phyloP scores from a whole-genome alignment of 2,329 filamentous ascomycete genomes.

The Apiospora pterosperma region DNA sequence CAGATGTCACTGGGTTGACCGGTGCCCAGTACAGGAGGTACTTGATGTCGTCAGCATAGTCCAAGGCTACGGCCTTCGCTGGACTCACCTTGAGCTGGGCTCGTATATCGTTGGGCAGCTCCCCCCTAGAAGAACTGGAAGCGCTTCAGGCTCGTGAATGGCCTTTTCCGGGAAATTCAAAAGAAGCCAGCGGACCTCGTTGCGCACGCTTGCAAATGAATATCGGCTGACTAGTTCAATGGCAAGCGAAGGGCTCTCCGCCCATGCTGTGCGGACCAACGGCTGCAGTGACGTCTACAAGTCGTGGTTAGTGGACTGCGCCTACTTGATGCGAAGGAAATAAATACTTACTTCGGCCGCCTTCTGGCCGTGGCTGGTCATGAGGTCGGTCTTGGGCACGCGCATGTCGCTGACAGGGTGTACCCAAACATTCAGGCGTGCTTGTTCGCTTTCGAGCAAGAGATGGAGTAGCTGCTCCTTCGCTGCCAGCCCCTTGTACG shows the following conservation, averaged over 20 bases:
- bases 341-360: slow-evolving; percentile 34
- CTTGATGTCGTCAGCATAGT: slow-evolving; percentile 38
- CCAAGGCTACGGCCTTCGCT: background rate
- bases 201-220: slow-evolving; percentile 66
- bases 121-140: slow-evolving; percentile 76
- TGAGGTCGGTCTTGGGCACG: slow-evolving; percentile 29
- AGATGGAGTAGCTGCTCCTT: slow-evolving; percentile 83
- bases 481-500: slow-evolving; percentile 63
- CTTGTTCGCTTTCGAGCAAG: slow-evolving; percentile 80
- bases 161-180: slow-evolving; percentile 82
- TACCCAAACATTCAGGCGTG: slow-evolving; percentile 84
- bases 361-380: slow-evolving; percentile 38
- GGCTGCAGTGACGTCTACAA: slow-evolving; percentile 52
- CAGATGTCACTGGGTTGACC: slow-evolving; percentile 87
- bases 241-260: slow-evolving; percentile 80
- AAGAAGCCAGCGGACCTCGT: slow-evolving; percentile 75
- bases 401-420: slow-evolving; percentile 68
- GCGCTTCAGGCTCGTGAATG: slow-evolving; percentile 73
- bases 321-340: background rate
- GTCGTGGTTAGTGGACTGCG: slow-evolving; percentile 10
- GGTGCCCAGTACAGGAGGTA: slow-evolving; percentile 92
- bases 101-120: slow-evolving; percentile 74
- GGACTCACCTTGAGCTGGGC: slow-evolving; percentile 74
- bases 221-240: slow-evolving; percentile 81
- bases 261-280: slow-evolving; percentile 80